Evolutionary conservation across 257 asterid genomes (phyloP), one percentile per base, ranked within the genome.

Genomic region (Lithospermum erythrorhizon): DNA sequence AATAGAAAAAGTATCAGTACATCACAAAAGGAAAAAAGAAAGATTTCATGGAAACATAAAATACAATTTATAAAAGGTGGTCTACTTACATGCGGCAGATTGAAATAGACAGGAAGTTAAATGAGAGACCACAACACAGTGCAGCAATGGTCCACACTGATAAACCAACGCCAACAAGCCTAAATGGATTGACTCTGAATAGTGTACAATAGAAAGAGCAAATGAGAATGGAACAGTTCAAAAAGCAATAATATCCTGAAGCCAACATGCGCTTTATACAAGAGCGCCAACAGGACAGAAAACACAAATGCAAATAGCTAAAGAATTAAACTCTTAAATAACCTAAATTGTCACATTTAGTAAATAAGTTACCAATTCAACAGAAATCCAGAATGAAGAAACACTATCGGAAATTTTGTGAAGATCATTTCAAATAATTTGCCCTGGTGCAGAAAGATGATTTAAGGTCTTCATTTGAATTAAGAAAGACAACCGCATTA

Each of bases 91-190:
- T 87, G 64, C 95, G 86, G 64, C 71, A 63, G 57, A 84, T 41
- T 18, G 84, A 72, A 65, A 87, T 72, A 67, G 88, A 78, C 94
- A 87, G 82, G 76, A 84, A 84, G 59, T 78, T 63, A 63, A 76
- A 58, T 51, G 95, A 77, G 68, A 87, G 65, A 10, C 90, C 94
- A 74, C 95, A 87, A 69, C 87, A 83, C 45, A 83, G 75, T 75
- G 81, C 84, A 4, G 95, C 94, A 59, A 84, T 19, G 58, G 95
- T 82, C 95, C 95, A 87, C 48, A 84, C 89, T 2, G 86, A 60
- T 78, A 87, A 72, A 49, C 95, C 95, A 72, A 87, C 73, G 69
- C 95, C 94, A 71, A 87, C 79, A 59, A 87, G 94, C 76, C 95
- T 70, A 83, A 87, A 84, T 19, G 95, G 94, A 66, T 82, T 84